Base-by-base conservation (phyloP, 768 basidiomycete species). In the Peribolospora kevripleyi region DNA sequence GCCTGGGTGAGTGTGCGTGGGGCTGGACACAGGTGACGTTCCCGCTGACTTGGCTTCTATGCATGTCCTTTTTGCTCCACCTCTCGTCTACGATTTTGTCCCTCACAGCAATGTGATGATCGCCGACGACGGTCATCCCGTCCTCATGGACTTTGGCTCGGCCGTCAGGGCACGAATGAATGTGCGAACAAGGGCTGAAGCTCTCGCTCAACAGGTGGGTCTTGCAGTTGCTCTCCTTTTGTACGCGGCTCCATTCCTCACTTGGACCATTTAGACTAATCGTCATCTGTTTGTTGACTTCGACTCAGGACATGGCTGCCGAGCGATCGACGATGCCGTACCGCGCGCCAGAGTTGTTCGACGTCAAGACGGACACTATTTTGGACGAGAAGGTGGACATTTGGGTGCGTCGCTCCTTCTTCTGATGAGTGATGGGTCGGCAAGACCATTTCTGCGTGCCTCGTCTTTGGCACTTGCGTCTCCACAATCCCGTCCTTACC, bases 261-360 rank as follows among this genome's bases (percentile, higher is more conserved):
- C 25, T 25, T 25, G 25, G 25, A 25, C 25, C 25, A 25, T 25
- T 50, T 42, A 6, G 37, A 3, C 0, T 14, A 37, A 3, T 42
- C 8, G 54, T 43, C 43, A 10, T 46, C 13, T 41, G 8, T 25
- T 47, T n/a, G n/a, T 43, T 41, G 39, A 11, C 49, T 48, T 11
- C 25, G 25, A 25, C 42, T 3, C 56, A 84, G 76, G 93, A 98
- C 66, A 78, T 91, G 59, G 93, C 93, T 3, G 87, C 86, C 13
- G 93, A 98, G 67, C 90, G 91, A 67, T 91, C 87, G 60, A 87
- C 88, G 9, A 97, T 98, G 93, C 84, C 93, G 0, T 98, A 91
- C 63, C 80, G 93, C 14, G 90, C 93, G 2, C 93, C 93, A 0
- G 93, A 98, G 64, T 72, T 98, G 25, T 98, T 95, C 65, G 93